Evolutionary conservation across 257 asterid species (phyloP), one percentile per base, ranked within the genome.

Genomic region (Marsdenia floribunda): DNA sequence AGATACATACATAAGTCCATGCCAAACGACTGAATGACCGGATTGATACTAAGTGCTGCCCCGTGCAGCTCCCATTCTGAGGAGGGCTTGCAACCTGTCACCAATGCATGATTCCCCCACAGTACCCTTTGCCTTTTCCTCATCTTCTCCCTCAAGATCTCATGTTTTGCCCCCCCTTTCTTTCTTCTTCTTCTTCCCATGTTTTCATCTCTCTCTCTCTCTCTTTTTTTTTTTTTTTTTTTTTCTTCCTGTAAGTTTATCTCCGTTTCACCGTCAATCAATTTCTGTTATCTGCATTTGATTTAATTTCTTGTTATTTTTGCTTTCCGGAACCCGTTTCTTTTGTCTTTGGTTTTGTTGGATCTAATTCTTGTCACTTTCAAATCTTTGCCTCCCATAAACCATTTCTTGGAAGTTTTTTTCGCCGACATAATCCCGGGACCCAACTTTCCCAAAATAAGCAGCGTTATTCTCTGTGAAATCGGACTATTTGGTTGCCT

Each of bases 31-130:
- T 44, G 2, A 44, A 44, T 44, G 49, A 40, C 6, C 46, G 9
- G 46, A 49, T 11, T 49, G 3, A 49, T 3, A 49, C 54, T 59
- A 13, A 61, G 47, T 22, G 46, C 26, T 40, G 71, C 71, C 63
- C 71, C 61, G 52, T 49, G 71, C 75, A 60, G 80, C 66, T 61
- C 65, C 59, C 22, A 5, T 22, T 26, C 29, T 12, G 77, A n/a
- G 40, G 60, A 11, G 74, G 60, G 6, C n/a, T 21, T 44, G 78
- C 81, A 55, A 78, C 66, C 65, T 66, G 71, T n/a, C 77, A 66
- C 49, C 78, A 54, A 14, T 78, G 81, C 81, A 73, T 73, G 81
- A 71, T 73, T 53, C 19, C 63, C 33, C 61, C 61, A 55, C 61
- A 4, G 60, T 19, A 0, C 12, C 6, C 7, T 54, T 19, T 7